Percentiles rank a stretch among this genome's conserved stretches.
Evolutionary conservation across 495 filamentous ascomycete genomes (phyloP).

Genomic region (Cudoniella acicularis): DNA sequence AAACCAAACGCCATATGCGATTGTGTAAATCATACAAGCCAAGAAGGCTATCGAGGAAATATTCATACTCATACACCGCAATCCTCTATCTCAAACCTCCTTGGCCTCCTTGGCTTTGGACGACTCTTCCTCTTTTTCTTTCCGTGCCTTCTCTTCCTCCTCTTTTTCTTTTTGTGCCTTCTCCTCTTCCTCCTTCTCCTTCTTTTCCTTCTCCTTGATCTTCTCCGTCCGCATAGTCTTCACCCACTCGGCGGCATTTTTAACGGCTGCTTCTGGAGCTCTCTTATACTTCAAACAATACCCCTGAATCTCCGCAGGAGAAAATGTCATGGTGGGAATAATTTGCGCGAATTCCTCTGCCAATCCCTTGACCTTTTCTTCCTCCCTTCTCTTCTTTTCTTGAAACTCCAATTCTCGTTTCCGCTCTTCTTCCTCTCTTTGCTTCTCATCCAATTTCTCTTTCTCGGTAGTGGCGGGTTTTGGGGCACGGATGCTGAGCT

Average conservation of each 20-base stretch:
- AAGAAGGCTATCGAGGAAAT: no score
- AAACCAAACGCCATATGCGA: no score
- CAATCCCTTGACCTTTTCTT: conserved; percentile 35
- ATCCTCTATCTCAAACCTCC: no score
- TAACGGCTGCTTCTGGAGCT: conserved; percentile 55
- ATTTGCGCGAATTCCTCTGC: conserved; percentile 54
- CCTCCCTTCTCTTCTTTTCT: conserved; percentile 31
- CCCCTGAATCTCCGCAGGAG: conserved; percentile 76
- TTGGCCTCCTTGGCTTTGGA: no score
- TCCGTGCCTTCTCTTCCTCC: conserved; percentile 32
- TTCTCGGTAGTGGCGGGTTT: conserved; percentile 3
- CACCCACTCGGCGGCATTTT: conserved; percentile 55
- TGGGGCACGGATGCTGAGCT: not conserved
- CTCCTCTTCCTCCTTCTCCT: conserved; percentile 40
- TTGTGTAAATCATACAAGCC: no score
- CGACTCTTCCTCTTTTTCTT: conserved; percentile 28
- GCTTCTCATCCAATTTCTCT: not conserved
- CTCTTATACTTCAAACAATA: conserved; percentile 67
- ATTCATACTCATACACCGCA: no score
- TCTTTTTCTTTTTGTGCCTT: conserved; percentile 32
- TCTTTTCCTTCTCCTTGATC: conserved; percentile 48
- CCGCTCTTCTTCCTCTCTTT: conserved; percentile 4
- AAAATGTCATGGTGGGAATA: conserved; percentile 62
- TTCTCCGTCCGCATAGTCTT: conserved; percentile 53
- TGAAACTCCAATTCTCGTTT: conserved; percentile 31